Conservation (phyloP, 768 basidiomycete species). For the Phanerochaete carnosa region DNA sequence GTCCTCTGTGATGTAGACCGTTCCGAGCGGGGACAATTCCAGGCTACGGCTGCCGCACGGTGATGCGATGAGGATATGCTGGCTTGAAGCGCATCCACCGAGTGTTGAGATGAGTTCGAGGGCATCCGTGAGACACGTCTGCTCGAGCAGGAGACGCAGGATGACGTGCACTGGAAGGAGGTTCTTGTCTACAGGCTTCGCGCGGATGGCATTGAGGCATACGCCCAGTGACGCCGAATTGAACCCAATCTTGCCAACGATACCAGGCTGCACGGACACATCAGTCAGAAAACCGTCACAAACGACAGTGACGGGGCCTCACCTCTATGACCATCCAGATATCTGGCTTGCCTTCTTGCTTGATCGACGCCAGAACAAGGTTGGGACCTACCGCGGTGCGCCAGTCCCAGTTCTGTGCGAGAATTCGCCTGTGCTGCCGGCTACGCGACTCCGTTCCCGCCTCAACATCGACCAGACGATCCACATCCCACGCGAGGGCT, state of each 20-base stretch:
- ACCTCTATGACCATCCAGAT: constrained; percentile 37
- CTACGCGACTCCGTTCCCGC: neutral
- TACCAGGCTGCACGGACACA: constrained; percentile 25
- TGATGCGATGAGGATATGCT: constrained; percentile 35
- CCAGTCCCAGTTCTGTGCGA: constrained; percentile 40
- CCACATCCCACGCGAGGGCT: constrained; percentile 27
- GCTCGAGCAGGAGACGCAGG: constrained; percentile 30
- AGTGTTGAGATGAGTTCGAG: constrained; percentile 24
- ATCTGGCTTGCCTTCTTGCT: constrained; percentile 25
- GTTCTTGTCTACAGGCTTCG: constrained; percentile 25
- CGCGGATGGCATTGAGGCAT: constrained; percentile 35
- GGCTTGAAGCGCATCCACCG: constrained; percentile 31
- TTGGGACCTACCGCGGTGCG: constrained; percentile 29
- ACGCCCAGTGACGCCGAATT: constrained; percentile 33
- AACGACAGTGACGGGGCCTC: neutral
- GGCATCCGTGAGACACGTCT: constrained; percentile 23
- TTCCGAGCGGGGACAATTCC: constrained; percentile 30
- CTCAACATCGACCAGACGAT: neutral
- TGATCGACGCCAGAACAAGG: constrained; percentile 29
- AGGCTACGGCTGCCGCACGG: constrained; percentile 23
- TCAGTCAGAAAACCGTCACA: neutral
- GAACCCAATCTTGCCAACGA: constrained; percentile 37
- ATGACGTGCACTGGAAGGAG: constrained; percentile 33
- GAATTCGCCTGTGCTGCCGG: constrained; percentile 18
- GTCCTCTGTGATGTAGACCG: constrained; percentile 24